These are phyloP conservation scores for Nakazawaea holstii DNA, from an alignment of 805 yeast species.

Conservation along the genomic window DNA sequence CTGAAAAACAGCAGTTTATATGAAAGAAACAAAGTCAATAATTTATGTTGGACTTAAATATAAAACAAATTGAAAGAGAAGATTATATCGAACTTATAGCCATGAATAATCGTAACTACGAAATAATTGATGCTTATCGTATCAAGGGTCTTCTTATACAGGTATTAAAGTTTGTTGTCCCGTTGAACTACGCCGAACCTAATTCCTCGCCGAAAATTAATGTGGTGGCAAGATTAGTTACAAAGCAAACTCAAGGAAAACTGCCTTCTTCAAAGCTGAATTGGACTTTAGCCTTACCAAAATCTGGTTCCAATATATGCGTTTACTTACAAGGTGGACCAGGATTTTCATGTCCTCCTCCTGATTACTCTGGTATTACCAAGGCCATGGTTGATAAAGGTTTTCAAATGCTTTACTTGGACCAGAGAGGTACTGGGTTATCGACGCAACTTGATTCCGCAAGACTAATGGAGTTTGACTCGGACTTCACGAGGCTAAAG, in stretches of 20 bases:
- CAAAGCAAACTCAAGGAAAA: slow-evolving; percentile 6
- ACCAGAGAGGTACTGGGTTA: slow-evolving; percentile 60
- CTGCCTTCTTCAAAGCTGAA: slow-evolving; percentile 2
- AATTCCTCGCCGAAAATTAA: slow-evolving; percentile 10
- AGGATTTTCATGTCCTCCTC: slow-evolving; percentile 40
- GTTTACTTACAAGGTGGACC: slow-evolving; percentile 52
- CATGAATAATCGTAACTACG: slow-evolving; percentile 1
- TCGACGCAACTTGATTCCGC: slow-evolving; percentile 39
- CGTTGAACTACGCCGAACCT: slow-evolving; percentile 19
- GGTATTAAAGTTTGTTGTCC: slow-evolving; percentile 19
- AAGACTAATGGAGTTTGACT: slow-evolving; percentile 15
- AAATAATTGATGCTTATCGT: slow-evolving; percentile 11
- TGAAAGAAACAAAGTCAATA: background rate
- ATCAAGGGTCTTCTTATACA: slow-evolving; percentile 16
- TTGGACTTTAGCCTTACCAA: slow-evolving; percentile 10
- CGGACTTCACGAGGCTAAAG: slow-evolving; percentile 27
- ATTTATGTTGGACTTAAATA: background rate
- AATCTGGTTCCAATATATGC: slow-evolving; percentile 26
- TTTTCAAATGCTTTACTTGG: slow-evolving; percentile 39
- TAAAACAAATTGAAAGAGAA: background rate
- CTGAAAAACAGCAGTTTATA: background rate
- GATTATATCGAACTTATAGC: background rate
- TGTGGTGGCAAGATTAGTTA: slow-evolving; percentile 18
- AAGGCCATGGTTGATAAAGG: slow-evolving; percentile 35
- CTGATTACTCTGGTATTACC: slow-evolving; percentile 30